Evolutionary conservation across 176 grass and related monocot genomes (phyloP).

Genomic region (Pontederia crassipes): DNA sequence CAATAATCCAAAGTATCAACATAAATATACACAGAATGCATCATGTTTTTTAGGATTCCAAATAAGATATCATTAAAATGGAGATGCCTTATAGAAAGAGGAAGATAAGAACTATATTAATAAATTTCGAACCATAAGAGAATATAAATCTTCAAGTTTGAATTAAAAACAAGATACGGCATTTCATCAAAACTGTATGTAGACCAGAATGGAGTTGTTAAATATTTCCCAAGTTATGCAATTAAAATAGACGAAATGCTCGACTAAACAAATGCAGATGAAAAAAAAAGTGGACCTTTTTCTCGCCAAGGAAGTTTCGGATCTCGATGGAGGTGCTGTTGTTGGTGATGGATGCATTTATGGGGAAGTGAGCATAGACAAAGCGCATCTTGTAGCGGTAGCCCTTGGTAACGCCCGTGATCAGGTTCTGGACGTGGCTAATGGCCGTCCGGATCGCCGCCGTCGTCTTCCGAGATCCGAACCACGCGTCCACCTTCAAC

Average conservation of each 20-base stretch:
- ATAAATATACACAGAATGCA: no score
- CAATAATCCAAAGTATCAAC: no score
- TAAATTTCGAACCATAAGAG: no score
- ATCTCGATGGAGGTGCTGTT: constrained; percentile 58
- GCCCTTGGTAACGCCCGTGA: constrained; percentile 62
- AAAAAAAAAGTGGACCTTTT: constrained; percentile 26
- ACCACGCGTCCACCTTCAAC: constrained; percentile 91
- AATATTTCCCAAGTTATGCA: neutral
- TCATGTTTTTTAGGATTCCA: no score
- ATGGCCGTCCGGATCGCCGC: constrained; percentile 83
- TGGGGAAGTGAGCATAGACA: constrained; percentile 80
- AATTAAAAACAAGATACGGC: no score
- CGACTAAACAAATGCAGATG: no score
- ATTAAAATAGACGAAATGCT: neutral
- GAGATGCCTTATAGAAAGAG: no score
- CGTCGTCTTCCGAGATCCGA: constrained; percentile 75
- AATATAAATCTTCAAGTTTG: no score
- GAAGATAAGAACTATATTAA: no score
- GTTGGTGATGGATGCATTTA: constrained; percentile 78
- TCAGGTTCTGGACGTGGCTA: constrained; percentile 87
- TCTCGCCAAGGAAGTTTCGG: constrained; percentile 87
- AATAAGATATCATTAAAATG: no score
- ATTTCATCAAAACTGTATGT: no score
- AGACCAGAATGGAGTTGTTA: no score
- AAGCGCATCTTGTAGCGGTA: constrained; percentile 88